Percentiles rank a stretch among this genome's conserved stretches.
These are phyloP conservation scores for Diddensiella caesifluorescens DNA, from an alignment of 805 yeast species.

Conservation along the genomic window DNA sequence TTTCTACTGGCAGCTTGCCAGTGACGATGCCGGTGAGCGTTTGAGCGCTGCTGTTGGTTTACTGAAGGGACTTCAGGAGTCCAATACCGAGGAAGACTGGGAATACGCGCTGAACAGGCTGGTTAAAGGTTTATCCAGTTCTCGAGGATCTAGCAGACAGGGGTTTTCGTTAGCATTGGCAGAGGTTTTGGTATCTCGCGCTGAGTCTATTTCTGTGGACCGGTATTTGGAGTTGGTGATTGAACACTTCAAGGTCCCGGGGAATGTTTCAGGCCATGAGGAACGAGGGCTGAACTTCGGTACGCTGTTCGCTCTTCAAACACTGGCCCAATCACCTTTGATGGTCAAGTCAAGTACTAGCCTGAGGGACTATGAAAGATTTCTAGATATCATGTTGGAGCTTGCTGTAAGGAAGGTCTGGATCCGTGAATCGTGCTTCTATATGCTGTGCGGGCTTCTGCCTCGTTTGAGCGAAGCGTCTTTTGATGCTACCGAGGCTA, in stretches of 20 bases:
- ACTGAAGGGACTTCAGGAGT: slow-evolving; percentile 50
- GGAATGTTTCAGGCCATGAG: slow-evolving; percentile 67
- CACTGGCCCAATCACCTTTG: slow-evolving; percentile 53
- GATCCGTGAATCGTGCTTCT: slow-evolving; percentile 79
- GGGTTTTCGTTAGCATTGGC: slow-evolving; percentile 87
- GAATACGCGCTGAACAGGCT: slow-evolving; percentile 74
- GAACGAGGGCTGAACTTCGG: slow-evolving; percentile 80
- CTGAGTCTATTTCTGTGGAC: slow-evolving; percentile 34
- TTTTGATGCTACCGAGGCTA: slow-evolving; percentile 11
- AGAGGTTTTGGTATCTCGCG: slow-evolving; percentile 41
- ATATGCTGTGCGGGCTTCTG: slow-evolving; percentile 57
- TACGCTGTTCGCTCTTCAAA: slow-evolving; percentile 75
- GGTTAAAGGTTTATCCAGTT: slow-evolving; percentile 73
- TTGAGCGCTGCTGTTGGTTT: slow-evolving; percentile 63
- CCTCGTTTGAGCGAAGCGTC: slow-evolving; percentile 1
- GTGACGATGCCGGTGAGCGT: slow-evolving; percentile 69
- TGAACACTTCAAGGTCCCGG: slow-evolving; percentile 36
- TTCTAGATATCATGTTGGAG: slow-evolving; percentile 46
- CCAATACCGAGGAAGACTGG: slow-evolving; percentile 52
- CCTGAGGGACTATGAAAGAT: slow-evolving; percentile 34
- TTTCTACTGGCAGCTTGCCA: slow-evolving; percentile 69
- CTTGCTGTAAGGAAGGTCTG: slow-evolving; percentile 67
- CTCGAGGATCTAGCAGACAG: slow-evolving; percentile 75
- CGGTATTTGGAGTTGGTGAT: slow-evolving; percentile 36
- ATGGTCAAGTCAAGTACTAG: slow-evolving; percentile 29